Percentiles rank a stretch among this genome's conserved stretches.
Evolutionary conservation across 78 protist species (phyloP).

Genomic region (Chrysochromulina tobinii): DNA sequence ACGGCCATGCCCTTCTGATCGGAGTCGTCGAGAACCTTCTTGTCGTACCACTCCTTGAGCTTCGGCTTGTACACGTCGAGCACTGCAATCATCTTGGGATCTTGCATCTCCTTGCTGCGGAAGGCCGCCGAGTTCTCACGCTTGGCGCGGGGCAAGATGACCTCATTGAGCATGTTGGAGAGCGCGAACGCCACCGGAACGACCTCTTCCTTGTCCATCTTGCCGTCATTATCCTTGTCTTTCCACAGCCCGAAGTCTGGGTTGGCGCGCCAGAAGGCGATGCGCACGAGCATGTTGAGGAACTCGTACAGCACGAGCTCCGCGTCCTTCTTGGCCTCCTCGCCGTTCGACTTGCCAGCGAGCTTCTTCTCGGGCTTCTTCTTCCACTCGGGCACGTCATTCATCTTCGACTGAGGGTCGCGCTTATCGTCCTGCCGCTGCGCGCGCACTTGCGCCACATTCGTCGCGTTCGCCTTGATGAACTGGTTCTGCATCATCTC

Average conservation of each 20-base stretch:
- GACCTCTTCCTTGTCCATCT: background rate
- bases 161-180: background rate
- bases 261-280: background rate
- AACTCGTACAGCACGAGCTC: background rate
- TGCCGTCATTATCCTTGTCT: no score
- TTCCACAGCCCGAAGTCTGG: background rate
- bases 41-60: background rate
- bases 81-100: background rate
- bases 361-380: no score
- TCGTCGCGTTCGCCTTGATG: background rate
- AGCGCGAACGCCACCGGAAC: background rate
- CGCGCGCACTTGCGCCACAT: no score
- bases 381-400: no score
- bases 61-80: background rate
- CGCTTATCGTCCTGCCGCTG: no score
- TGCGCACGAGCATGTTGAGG: background rate
- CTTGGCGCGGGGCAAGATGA: background rate
- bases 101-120: background rate
- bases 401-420: no score
- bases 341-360: background rate
- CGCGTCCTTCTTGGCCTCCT: background rate
- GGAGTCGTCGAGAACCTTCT: background rate
- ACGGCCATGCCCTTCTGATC: background rate
- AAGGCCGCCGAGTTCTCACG: background rate
- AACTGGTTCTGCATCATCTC: background rate